Base-by-base conservation (phyloP, 768 basidiomycete species). In the Agaricus sinodeliciosus region DNA sequence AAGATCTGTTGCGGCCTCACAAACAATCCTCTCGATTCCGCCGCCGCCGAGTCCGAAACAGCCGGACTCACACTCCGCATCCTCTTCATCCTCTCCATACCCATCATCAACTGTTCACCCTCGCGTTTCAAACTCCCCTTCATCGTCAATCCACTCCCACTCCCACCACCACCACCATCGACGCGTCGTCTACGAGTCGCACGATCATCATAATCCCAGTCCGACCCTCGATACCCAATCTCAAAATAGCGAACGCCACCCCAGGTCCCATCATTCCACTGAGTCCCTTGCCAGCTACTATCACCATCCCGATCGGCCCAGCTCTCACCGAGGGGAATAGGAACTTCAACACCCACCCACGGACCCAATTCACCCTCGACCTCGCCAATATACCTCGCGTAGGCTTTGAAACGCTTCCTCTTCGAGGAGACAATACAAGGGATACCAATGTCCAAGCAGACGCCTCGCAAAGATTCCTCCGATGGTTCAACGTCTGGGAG, bases 281-380 rank as follows among this genome's bases (percentile, higher is more conserved):
- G 80, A n/a, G 86, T 72, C 3, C 51, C 51, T n/a, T 52, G 51
- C 51, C 51, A 52, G 2, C 43, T 36, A 18, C 49, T 34, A n/a
- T 78, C 83, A 26, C 81, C 77, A 22, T 62, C 62, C 46, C 60
- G 57, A 51, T 69, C 67, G 54, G 63, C 60, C 74, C 79, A 79
- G n/a, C 69, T 68, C 9, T 78, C 80, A 39, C 73, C 75, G 19
- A 64, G 49, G 6, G 66, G 67, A 51, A 91, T 71, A 0, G 90
- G 89, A 9, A 93, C 88, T 65, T 94, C 92, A 13, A 94, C 88
- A 12, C 92, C 92, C 6, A 94, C 88, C 92, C 92, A 94, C 0
- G 88, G 82, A 0, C 92, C 92, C 4, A 63, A 59, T 65, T 92
- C 88, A 35, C 91, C 92, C 45, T 80, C 76, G 1, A 94, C 83